phyloP scores from a whole-genome alignment of 495 filamentous ascomycete genomes.

The Neurospora sp. region DNA sequence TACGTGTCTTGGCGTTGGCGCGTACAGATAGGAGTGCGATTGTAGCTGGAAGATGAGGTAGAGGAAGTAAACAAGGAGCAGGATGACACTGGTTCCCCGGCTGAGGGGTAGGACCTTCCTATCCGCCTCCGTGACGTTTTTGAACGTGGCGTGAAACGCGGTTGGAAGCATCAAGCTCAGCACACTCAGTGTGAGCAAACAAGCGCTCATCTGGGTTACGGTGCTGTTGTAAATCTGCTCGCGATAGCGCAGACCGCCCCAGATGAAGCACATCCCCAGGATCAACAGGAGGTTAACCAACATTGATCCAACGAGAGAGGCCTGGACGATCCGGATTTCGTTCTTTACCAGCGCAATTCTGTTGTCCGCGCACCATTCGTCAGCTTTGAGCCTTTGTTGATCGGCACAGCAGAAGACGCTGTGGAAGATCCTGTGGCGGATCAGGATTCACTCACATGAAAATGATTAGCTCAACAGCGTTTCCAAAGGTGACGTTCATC shows the following conservation, averaged over 20 bases:
- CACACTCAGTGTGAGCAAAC: conserved; percentile 75
- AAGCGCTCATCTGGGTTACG: conserved; percentile 89
- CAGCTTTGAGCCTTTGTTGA: conserved; percentile 13
- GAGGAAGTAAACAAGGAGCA: conserved; percentile 69
- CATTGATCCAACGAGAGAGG: conserved; percentile 80
- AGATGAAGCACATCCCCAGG: conserved; percentile 78
- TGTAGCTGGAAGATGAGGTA: conserved; percentile 87
- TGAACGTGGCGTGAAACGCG: conserved; percentile 78
- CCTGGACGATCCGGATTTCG: conserved; percentile 82
- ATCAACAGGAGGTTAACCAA: conserved; percentile 79
- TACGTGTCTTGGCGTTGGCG: conserved; percentile 74
- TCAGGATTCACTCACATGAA: conserved; percentile 34
- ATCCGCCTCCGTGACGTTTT: conserved; percentile 48
- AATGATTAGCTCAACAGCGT: conserved; percentile 84
- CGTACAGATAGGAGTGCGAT: conserved; percentile 83
- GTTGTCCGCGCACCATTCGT: not conserved
- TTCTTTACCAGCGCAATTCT: conserved; percentile 37
- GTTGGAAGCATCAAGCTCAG: conserved; percentile 62
- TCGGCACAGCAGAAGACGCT: not conserved
- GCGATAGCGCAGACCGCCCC: conserved; percentile 73
- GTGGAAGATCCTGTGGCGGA: not conserved
- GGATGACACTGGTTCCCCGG: conserved; percentile 75
- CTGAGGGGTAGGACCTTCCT: conserved; percentile 64
- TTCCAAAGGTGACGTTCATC: conserved; percentile 82
- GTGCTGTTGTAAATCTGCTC: conserved; percentile 93